phyloP scores from a whole-genome alignment of 768 basidiomycete genomes.

The Leucogyrophana mollusca region DNA sequence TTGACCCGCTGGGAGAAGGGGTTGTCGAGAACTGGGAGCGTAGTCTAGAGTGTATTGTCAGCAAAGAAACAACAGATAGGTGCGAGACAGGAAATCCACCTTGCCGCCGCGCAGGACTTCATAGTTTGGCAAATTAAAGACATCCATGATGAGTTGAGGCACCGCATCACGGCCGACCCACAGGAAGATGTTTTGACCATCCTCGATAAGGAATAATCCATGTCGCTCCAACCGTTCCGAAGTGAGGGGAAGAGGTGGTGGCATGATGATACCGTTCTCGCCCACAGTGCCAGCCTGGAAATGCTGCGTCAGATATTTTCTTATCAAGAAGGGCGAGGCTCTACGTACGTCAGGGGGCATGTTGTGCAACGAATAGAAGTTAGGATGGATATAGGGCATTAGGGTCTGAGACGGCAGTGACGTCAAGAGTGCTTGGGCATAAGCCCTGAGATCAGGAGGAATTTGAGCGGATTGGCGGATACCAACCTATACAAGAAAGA shows the following conservation, averaged over 20 bases:
- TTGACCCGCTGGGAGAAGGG: slow-evolving; percentile 95
- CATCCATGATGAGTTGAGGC: slow-evolving; percentile 91
- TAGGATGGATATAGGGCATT: slow-evolving; percentile 92
- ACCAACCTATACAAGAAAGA: slow-evolving; percentile 60
- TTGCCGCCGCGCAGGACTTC: slow-evolving; percentile 92
- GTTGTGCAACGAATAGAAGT: slow-evolving; percentile 93
- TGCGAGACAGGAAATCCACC: slow-evolving; percentile 41
- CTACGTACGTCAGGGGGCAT: slow-evolving; percentile 84
- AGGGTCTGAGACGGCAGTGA: slow-evolving; percentile 89
- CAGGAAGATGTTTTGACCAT: slow-evolving; percentile 96
- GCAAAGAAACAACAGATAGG: not conserved
- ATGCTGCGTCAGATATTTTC: slow-evolving; percentile 7
- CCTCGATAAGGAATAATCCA: slow-evolving; percentile 95
- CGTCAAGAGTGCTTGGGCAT: slow-evolving; percentile 89
- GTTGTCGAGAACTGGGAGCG: slow-evolving; percentile 89
- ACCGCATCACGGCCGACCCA: slow-evolving; percentile 99
- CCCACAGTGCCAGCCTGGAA: slow-evolving; percentile 85
- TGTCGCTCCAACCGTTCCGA: slow-evolving; percentile 95
- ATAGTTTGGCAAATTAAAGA: slow-evolving; percentile 88
- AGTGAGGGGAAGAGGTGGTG: slow-evolving; percentile 84
- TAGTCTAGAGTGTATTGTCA: slow-evolving; percentile 50
- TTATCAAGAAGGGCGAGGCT: not conserved
- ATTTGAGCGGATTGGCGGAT: slow-evolving; percentile 96
- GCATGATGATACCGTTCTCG: slow-evolving; percentile 85
- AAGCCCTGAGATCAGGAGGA: slow-evolving; percentile 93